Conservation (phyloP, 805 yeast species). For the Suhomyces prunicola region DNA sequence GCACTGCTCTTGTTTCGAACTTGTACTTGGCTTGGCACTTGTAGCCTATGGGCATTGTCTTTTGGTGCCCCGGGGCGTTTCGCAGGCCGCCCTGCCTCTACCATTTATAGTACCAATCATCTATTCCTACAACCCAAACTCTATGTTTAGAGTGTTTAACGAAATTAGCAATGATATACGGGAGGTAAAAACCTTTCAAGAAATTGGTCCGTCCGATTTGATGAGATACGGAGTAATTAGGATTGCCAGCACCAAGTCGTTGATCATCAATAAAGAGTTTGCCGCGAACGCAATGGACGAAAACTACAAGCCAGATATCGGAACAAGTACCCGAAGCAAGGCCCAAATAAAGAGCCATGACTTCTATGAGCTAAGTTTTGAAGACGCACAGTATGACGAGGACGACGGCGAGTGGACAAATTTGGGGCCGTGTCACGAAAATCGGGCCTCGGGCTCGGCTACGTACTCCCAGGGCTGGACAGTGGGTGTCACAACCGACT, state of each 20-base stretch:
- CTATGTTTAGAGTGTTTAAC: conserved; percentile 55
- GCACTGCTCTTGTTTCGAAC: not conserved
- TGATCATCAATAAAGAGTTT: conserved; percentile 3
- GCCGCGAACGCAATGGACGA: conserved; percentile 3
- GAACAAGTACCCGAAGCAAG: not conserved
- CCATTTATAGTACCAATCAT: not conserved
- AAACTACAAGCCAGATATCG: not conserved
- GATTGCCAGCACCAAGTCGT: not conserved
- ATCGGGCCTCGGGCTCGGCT: conserved; percentile 4
- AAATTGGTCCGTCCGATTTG: conserved; percentile 37
- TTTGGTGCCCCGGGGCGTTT: not conserved
- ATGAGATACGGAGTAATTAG: conserved; percentile 27
- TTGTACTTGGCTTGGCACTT: not conserved
- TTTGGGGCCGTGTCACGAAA: conserved; percentile 7
- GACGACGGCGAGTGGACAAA: conserved; percentile 4
- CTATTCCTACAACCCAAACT: not conserved
- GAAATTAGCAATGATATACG: conserved; percentile 28
- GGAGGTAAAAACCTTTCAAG: not conserved
- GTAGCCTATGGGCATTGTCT: not conserved
- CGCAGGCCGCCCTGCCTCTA: not conserved
- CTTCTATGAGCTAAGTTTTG: not conserved
- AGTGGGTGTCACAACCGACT: not conserved
- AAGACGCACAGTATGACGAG: not conserved
- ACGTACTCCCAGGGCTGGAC: conserved; percentile 7
- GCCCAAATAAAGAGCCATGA: not conserved